phyloP scores from a whole-genome alignment of 1,284 basidiomycete genomes.

The Boletellus deceptivus region DNA sequence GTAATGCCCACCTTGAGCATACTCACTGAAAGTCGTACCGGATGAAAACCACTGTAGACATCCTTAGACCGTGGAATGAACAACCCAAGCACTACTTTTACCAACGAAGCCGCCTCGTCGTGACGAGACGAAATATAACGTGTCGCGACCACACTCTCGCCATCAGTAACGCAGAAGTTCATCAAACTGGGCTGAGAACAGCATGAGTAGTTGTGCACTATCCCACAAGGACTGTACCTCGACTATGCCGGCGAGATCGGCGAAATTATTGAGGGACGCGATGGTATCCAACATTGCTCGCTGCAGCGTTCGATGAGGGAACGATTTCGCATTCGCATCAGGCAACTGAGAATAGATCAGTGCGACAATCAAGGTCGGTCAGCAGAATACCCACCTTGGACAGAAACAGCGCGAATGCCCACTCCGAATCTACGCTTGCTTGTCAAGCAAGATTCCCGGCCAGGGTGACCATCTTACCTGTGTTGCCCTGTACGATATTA shows the following conservation, averaged over 20 bases:
- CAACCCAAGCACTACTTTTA: slow-evolving; percentile 31
- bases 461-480: slow-evolving; percentile 53
- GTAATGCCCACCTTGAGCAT: slow-evolving; percentile 84
- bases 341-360: slow-evolving; percentile 55
- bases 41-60: slow-evolving; percentile 84
- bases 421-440: slow-evolving; percentile 75
- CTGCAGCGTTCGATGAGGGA: slow-evolving; percentile 62
- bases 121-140: slow-evolving; percentile 91
- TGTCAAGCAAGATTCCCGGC: not conserved
- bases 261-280: slow-evolving; percentile 70
- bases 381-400: slow-evolving; percentile 57
- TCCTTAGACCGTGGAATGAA: slow-evolving; percentile 2
- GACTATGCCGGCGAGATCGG: slow-evolving; percentile 69
- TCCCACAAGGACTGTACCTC: slow-evolving; percentile 48
- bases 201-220: slow-evolving; percentile 7
- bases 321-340: slow-evolving; percentile 70
- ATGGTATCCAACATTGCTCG: slow-evolving; percentile 89
- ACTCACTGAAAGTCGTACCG: slow-evolving; percentile 92
- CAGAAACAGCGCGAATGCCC: slow-evolving; percentile 90
- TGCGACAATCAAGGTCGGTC: not conserved
- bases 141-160: slow-evolving; percentile 89
- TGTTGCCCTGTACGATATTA: slow-evolving; percentile 85
- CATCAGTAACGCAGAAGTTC: slow-evolving; percentile 97
- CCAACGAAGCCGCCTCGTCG: slow-evolving; percentile 91
- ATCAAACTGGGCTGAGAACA: slow-evolving; percentile 74